Percentiles rank a stretch among this genome's conserved stretches.
Conservation (phyloP, 352 stramenopile species). For the Phytophthora crassamura region DNA sequence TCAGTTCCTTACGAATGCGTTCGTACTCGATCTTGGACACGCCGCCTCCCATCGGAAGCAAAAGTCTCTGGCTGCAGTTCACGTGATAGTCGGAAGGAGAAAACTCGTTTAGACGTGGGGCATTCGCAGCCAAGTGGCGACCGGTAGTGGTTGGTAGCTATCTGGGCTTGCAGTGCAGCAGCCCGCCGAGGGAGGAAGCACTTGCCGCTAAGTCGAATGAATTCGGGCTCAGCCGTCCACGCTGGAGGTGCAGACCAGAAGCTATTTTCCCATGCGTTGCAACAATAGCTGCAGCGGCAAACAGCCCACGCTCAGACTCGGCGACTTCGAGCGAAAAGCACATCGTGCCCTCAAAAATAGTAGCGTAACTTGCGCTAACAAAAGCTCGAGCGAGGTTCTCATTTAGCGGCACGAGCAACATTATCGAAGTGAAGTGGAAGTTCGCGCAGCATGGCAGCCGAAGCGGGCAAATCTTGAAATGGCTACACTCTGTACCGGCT, state of each 20-base stretch:
- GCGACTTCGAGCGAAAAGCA: constrained; percentile 3
- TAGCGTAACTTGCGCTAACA: constrained; percentile 11
- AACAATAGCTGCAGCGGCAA: background rate
- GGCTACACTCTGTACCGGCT: constrained; percentile 31
- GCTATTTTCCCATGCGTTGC: constrained; percentile 17
- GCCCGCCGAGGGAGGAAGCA: constrained; percentile 8
- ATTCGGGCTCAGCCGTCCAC: background rate
- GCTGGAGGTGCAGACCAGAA: background rate
- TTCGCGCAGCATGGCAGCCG: background rate
- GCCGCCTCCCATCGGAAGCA: constrained; percentile 60
- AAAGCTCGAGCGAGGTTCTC: background rate
- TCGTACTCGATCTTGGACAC: constrained; percentile 82
- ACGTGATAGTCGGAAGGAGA: constrained; percentile 8
- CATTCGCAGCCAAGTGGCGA: constrained; percentile 16
- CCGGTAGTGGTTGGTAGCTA: background rate
- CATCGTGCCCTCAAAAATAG: constrained; percentile 27
- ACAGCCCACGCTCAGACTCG: constrained; percentile 1
- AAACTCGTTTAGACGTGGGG: constrained; percentile 19
- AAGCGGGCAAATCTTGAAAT: constrained; percentile 6
- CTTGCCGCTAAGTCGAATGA: constrained; percentile 3
- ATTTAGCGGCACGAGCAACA: constrained; percentile 9
- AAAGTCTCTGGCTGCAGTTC: background rate
- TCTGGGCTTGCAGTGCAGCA: background rate
- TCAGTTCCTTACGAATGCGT: constrained; percentile 70
- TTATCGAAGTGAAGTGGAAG: background rate